Percentiles rank a stretch among this genome's conserved stretches.
Evolutionary conservation across 768 basidiomycete species (phyloP).

Genomic region (Hericium alpestre): DNA sequence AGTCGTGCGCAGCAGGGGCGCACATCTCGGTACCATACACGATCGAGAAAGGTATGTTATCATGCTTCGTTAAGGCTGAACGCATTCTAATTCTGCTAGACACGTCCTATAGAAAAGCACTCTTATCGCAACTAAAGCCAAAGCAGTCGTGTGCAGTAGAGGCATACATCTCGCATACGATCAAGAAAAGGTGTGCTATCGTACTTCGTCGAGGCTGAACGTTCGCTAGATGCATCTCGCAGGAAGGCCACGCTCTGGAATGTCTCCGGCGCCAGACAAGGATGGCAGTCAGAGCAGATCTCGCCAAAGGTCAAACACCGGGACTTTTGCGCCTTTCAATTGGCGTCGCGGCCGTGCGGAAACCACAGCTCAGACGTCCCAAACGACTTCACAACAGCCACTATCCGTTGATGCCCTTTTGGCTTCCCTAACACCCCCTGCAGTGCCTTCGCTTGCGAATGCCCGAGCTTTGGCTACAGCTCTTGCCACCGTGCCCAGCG

Average conservation of each 20-base stretch:
- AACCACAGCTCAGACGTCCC: conserved; percentile 13
- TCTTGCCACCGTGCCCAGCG: conserved; percentile 41
- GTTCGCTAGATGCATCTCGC: too few species aligned
- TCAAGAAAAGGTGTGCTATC: too few species aligned
- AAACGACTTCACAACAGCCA: conserved; percentile 16
- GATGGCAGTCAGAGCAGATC: conserved; percentile 19
- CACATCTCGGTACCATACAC: too few species aligned
- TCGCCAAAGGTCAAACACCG: conserved; percentile 34
- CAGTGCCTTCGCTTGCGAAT: conserved; percentile 55
- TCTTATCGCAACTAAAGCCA: too few species aligned
- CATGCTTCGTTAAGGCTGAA: too few species aligned
- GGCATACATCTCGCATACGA: too few species aligned
- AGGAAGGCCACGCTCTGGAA: neutral
- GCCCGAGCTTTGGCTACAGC: conserved; percentile 48
- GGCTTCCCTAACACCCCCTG: conserved; percentile 35
- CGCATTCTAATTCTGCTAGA: too few species aligned
- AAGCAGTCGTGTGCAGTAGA: too few species aligned
- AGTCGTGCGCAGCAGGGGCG: too few species aligned
- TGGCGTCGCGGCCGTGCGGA: conserved; percentile 24
- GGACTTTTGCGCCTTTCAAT: conserved; percentile 27
- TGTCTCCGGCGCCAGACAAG: conserved; percentile 21
- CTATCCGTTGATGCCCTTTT: conserved; percentile 33
- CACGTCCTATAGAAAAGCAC: too few species aligned
- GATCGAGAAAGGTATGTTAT: too few species aligned
- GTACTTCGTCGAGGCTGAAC: too few species aligned